Conservation (phyloP, 1,139 yeast genomes). For the Kluyveromyces sp. region DNA sequence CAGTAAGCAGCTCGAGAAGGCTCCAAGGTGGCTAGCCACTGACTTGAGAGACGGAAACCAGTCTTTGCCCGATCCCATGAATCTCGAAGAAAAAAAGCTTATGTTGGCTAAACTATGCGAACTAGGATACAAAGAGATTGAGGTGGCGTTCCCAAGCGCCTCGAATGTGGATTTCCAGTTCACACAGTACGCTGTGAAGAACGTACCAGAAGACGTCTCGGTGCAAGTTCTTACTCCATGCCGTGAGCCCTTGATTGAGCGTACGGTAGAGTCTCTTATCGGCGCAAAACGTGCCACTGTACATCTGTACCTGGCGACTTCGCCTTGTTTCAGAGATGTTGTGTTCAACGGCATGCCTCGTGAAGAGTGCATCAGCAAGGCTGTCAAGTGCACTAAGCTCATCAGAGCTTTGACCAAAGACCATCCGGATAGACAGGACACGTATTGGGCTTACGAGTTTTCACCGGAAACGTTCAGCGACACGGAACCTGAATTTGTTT, state of each 20-base stretch:
- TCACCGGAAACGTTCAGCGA: constrained; percentile 80
- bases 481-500: constrained; percentile 59
- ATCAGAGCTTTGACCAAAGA: constrained; percentile 68
- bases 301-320: constrained; percentile 71
- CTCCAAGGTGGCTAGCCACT: constrained; percentile 80
- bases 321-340: constrained; percentile 67
- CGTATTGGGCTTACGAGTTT: constrained; percentile 70
- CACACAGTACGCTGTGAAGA: constrained; percentile 68
- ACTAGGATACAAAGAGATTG: constrained; percentile 75
- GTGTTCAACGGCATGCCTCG: constrained; percentile 58
- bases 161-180: constrained; percentile 76
- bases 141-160: constrained; percentile 78
- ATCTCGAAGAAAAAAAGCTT: constrained; percentile 61
- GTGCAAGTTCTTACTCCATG: constrained; percentile 75
- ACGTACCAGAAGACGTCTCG: constrained; percentile 74
- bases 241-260: constrained; percentile 61
- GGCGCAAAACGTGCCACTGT: constrained; percentile 74
- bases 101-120: constrained; percentile 64
- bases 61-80: constrained; percentile 80
- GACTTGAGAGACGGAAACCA: constrained; percentile 82
- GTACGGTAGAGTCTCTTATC: constrained; percentile 65
- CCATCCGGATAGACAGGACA: constrained; percentile 48
- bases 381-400: constrained; percentile 57
- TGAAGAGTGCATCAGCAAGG: constrained; percentile 57
- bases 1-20: constrained; percentile 46